A percentile compares a stretch with the other conserved stretches of the same genome.
Conservation (phyloP, 345 rosid genomes). For the Pugionium dolabratum region DNA sequence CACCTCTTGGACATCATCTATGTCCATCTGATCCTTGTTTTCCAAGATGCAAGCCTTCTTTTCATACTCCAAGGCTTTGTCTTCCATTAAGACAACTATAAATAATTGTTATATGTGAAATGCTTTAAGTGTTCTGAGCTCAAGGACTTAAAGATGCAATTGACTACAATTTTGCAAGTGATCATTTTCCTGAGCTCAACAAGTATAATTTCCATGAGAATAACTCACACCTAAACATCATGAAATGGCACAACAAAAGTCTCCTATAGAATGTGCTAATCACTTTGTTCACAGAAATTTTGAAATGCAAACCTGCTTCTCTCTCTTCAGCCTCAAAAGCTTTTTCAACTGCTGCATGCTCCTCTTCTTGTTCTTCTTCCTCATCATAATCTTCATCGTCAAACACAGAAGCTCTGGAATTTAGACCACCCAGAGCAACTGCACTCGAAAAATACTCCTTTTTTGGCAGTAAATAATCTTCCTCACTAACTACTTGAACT, state of each 20-base stretch:
- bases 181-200: constrained; percentile 15
- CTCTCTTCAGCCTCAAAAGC: constrained; percentile 44
- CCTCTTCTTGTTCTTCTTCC: constrained; percentile 71
- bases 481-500: constrained; percentile 73
- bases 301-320: constrained; percentile 49
- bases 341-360: constrained; percentile 48
- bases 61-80: constrained; percentile 46
- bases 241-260: constrained; percentile 31
- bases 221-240: constrained; percentile 7
- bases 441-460: constrained; percentile 63
- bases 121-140: too few species aligned
- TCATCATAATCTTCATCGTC: constrained; percentile 97
- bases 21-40: constrained; percentile 49
- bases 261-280: constrained; percentile 1
- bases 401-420: constrained; percentile 54
- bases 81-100: constrained; percentile 44
- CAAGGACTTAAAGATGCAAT: neutral
- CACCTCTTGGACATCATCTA: constrained; percentile 54
- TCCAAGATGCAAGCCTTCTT: constrained; percentile 41
- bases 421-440: constrained; percentile 51
- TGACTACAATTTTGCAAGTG: constrained; percentile 10
- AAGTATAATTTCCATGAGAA: neutral
- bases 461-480: constrained; percentile 73
- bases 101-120: constrained; percentile 23
- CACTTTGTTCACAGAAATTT: constrained; percentile 7